phyloP scores from a whole-genome alignment of 208 protist genomes.

The Wallacemonas sp. region DNA sequence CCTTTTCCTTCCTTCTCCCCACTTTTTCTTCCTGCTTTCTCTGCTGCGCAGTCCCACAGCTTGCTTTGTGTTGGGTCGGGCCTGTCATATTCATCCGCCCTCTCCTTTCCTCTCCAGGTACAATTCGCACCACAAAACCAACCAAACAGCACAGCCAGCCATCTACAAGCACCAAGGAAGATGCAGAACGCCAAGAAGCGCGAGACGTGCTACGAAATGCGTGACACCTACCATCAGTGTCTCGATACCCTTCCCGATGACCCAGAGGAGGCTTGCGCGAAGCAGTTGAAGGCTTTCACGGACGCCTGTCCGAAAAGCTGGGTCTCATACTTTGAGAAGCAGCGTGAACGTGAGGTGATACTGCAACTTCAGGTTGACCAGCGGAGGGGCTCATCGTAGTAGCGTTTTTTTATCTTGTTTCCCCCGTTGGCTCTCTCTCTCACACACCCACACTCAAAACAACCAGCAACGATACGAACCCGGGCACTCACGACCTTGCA shows the following conservation, averaged over 20 bases:
- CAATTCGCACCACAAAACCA: background rate
- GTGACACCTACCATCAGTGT: conserved; percentile 78
- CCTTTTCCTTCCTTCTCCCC: background rate
- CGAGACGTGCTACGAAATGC: conserved; percentile 75
- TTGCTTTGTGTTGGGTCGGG: background rate
- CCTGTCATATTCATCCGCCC: background rate
- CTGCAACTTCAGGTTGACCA: conserved; percentile 77
- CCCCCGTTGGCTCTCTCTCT: background rate
- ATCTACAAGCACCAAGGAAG: background rate
- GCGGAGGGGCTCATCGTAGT: conserved; percentile 37
- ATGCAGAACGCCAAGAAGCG: conserved; percentile 84
- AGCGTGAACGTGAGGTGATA: conserved; percentile 80
- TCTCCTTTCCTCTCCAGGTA: conserved; percentile 2
- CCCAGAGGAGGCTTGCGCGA: conserved; percentile 58
- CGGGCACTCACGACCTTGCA: background rate
- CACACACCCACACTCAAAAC: conserved; percentile 1
- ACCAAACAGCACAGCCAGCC: background rate
- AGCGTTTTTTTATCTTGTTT: conserved; percentile 8
- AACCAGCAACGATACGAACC: background rate
- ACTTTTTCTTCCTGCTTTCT: background rate
- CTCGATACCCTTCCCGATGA: conserved; percentile 74
- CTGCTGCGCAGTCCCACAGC: background rate
- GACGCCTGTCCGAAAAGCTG: conserved; percentile 73
- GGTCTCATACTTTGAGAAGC: conserved; percentile 84
- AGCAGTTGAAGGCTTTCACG: conserved; percentile 44